phyloP scores from a whole-genome alignment of 768 basidiomycete species.

The Suillus ampliporus region DNA sequence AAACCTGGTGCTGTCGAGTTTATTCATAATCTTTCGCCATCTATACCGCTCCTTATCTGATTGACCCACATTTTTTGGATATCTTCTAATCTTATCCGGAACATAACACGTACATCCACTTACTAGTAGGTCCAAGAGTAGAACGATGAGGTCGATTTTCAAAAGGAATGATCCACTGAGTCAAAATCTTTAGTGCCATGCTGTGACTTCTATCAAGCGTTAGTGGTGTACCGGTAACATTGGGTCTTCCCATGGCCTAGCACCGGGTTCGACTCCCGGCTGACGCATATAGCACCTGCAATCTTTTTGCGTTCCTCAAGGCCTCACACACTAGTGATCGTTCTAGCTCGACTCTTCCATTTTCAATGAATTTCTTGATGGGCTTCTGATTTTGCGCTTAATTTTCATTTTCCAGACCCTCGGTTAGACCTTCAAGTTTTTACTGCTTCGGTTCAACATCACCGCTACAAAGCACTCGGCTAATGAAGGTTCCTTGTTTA shows the following conservation, averaged over 20 bases:
- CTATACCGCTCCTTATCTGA: conserved; percentile 7
- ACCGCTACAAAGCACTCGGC: background rate
- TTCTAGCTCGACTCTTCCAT: too few species aligned
- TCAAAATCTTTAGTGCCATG: background rate
- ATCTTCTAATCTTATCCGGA: background rate
- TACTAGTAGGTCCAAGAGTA: background rate
- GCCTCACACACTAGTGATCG: too few species aligned
- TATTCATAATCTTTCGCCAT: background rate
- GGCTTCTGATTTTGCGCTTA: too few species aligned
- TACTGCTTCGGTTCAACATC: background rate
- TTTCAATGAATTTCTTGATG: background rate
- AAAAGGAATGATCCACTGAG: background rate
- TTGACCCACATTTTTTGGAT: background rate
- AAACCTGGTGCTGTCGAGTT: conserved; percentile 8
- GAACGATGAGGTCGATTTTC: background rate
- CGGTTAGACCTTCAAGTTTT: background rate
- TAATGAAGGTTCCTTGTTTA: too few species aligned
- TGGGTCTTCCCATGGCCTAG: conserved; percentile 83
- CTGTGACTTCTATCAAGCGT: conserved; percentile 16
- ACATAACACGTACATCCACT: background rate
- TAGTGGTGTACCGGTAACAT: conserved; percentile 85
- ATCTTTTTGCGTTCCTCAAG: background rate
- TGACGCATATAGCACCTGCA: too few species aligned
- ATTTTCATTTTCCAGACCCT: background rate
- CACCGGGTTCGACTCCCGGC: conserved; percentile 67